phyloP scores from a whole-genome alignment of 1,284 basidiomycete species.

The Ustilago cynodontis region DNA sequence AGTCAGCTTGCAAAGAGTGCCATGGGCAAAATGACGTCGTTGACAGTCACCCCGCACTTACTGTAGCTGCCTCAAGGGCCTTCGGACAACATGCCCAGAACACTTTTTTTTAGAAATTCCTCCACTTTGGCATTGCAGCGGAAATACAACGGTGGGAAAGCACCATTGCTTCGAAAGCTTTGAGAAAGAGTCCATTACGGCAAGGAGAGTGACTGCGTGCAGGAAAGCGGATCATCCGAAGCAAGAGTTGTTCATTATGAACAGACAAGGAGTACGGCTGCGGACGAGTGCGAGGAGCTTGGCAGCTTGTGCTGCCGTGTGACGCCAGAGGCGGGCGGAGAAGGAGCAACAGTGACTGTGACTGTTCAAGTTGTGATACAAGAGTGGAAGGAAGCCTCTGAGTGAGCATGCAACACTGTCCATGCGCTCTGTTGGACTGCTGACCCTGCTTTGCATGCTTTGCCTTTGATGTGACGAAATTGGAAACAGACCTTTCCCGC shows the following conservation, averaged over 20 bases:
- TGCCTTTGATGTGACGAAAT: slow-evolving; percentile 24
- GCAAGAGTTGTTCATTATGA: too few species aligned
- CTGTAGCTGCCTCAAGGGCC: not conserved
- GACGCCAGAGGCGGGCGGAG: slow-evolving; percentile 6
- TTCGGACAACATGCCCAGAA: slow-evolving; percentile 12
- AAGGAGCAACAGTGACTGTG: not conserved
- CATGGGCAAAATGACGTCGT: slow-evolving; percentile 35
- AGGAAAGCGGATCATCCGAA: too few species aligned
- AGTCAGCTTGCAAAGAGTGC: slow-evolving; percentile 9
- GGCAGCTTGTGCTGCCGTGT: slow-evolving; percentile 4
- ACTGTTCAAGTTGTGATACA: too few species aligned
- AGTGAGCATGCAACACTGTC: not conserved
- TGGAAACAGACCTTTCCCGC: not conserved
- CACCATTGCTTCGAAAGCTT: too few species aligned
- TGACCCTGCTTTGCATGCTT: slow-evolving; percentile 6
- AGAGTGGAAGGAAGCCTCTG: too few species aligned
- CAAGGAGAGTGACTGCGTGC: too few species aligned
- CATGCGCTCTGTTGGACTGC: slow-evolving; percentile 6
- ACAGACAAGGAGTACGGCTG: not conserved
- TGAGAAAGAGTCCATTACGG: too few species aligned
- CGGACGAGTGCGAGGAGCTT: not conserved
- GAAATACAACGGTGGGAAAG: not conserved
- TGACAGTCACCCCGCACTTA: slow-evolving; percentile 45
- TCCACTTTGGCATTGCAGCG: slow-evolving; percentile 15
- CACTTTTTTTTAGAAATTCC: slow-evolving; percentile 9